Evolutionary conservation across 495 filamentous ascomycete genomes (phyloP).

Genomic region (Neurospora intermedia): DNA sequence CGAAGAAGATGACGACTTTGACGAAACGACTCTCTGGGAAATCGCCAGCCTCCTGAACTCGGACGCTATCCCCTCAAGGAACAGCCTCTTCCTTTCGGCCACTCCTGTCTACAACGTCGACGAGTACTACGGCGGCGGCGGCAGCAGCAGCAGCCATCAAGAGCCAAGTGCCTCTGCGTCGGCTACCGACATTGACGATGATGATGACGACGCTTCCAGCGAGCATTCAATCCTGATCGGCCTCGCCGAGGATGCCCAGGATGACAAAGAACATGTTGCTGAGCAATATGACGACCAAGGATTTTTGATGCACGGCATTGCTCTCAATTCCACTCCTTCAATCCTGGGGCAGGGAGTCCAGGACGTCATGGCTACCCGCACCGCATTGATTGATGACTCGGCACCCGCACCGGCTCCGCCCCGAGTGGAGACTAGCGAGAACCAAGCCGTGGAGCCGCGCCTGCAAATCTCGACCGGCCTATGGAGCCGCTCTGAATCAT

Average conservation of each 20-base stretch:
- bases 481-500: slow-evolving; percentile 11
- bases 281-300: not conserved
- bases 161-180: not conserved
- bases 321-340: not conserved
- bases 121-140: slow-evolving; percentile 7
- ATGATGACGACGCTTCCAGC: slow-evolving; percentile 17
- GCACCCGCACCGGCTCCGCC: not conserved
- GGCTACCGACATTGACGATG: slow-evolving; percentile 13
- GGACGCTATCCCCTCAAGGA: slow-evolving; percentile 32
- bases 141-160: not conserved
- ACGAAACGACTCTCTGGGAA: slow-evolving; percentile 46
- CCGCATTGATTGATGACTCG: not conserved
- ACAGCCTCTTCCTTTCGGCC: slow-evolving; percentile 29
- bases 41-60: slow-evolving; percentile 43
- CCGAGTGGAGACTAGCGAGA: not conserved
- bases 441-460: slow-evolving; percentile 6
- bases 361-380: not conserved
- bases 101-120: slow-evolving; percentile 11
- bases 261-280: not conserved
- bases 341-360: not conserved
- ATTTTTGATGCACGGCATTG: not conserved
- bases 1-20: slow-evolving; percentile 40
- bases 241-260: slow-evolving; percentile 8
- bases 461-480: slow-evolving; percentile 10
- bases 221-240: slow-evolving; percentile 23